Base-by-base conservation (phyloP, 495 filamentous ascomycete genomes). In the Hypoxylon rickii region DNA sequence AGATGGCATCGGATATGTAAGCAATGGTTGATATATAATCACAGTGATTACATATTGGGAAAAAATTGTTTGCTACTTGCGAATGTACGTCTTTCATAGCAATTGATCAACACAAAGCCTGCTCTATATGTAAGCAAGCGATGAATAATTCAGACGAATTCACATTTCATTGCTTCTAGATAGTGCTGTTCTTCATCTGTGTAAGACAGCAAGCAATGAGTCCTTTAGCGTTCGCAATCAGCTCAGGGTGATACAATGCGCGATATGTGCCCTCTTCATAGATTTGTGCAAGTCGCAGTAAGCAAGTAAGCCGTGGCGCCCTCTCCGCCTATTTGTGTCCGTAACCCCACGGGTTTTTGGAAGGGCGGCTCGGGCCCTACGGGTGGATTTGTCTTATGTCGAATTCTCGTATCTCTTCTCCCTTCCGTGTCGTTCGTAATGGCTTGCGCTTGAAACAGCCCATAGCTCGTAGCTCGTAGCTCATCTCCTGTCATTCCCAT, bases 11-110 rank as follows among this genome's bases (percentile, higher is more conserved):
- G 38, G 38, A 21, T n/a, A 21, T 46, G 53, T 56, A 49, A 56
- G 53, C 40, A 44, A 37, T 50, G 24, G 31, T 48, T 29, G 29
- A 18, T 54, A 47, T 51, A 41, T 55, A 54, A 60, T 54, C 57
- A 60, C 7, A n/a, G 20, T 39, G 49, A 61, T 55, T 44, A 61
- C 57, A 51, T 38, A 48, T 48, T 29, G 24, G 4, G 10, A 10
- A 29, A 29, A 29, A 29, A 29, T 45, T 24, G 50, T 36, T 3
- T n/a, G 12, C 55, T 50, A 51, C 45, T 50, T 61, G 51, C 45
- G 51, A 47, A 40, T 2, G 20, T 45, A 45, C 15, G 12, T 32
- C 17, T 2, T 17, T 46, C 39, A 18, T 20, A n/a, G 49, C 32
- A 44, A 36, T 22, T 17, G 57, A 53, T 61, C 41, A 20, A n/a